Conservation (phyloP, 257 asterid species). For the Nicotiana tabacum region DNA sequence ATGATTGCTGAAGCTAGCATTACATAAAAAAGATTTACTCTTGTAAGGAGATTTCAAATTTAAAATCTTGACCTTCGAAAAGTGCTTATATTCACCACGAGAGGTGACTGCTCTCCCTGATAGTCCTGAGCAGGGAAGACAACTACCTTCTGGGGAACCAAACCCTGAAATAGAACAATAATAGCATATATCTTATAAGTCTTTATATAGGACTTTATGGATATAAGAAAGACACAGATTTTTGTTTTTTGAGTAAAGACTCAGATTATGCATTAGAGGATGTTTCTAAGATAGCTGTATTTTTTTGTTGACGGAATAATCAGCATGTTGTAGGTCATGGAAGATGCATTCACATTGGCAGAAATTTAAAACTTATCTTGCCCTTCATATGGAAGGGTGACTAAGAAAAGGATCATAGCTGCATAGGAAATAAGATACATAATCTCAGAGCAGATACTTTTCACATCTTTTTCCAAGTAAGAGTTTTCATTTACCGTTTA, state of each 20-base stretch:
- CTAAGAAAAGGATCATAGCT: background rate
- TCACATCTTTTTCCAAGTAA: background rate
- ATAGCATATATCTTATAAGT: background rate
- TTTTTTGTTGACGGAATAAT: background rate
- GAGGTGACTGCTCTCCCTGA: conserved; percentile 51
- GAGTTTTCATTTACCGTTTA: background rate
- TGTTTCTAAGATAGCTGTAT: background rate
- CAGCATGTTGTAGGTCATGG: background rate
- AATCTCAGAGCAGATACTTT: background rate
- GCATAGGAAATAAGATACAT: background rate
- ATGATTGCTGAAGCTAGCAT: conserved; percentile 57
- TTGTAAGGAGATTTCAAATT: conserved; percentile 35
- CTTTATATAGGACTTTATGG: background rate
- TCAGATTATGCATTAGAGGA: background rate
- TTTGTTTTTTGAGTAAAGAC: too few relatives aligned
- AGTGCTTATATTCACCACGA: conserved; percentile 30
- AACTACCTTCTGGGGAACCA: conserved; percentile 52
- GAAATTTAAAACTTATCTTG: background rate
- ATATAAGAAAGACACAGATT: background rate
- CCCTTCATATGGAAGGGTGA: conserved; percentile 1
- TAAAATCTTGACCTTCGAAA: conserved; percentile 33
- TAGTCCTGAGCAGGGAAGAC: conserved; percentile 52
- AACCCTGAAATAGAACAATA: conserved; percentile 42
- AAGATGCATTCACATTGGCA: background rate
- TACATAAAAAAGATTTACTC: conserved; percentile 39